Conservation (phyloP, 208 protist genomes). For the Paratrypanosoma confusum region DNA sequence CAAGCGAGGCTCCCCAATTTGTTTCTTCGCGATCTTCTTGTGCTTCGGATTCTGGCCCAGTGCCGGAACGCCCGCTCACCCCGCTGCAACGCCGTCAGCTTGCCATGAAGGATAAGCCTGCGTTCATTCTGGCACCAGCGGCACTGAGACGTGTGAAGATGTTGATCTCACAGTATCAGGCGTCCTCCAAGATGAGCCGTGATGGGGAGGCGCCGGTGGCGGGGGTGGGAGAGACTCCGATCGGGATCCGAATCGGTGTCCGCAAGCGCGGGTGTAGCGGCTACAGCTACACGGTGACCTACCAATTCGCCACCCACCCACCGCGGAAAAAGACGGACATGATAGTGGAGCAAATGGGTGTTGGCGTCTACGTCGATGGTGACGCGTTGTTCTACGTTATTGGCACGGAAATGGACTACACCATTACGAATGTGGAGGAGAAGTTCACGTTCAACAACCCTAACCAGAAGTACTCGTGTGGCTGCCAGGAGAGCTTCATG, state of each 20-base stretch:
- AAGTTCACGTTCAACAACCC: slow-evolving; percentile 97
- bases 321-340: slow-evolving; percentile 21
- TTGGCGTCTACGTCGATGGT: slow-evolving; percentile 89
- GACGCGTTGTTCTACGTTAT: slow-evolving; percentile 95
- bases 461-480: slow-evolving; percentile 93
- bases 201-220: not conserved
- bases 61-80: slow-evolving; percentile 46
- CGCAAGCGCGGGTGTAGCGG: slow-evolving; percentile 92
- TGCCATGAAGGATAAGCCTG: slow-evolving; percentile 65
- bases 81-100: slow-evolving; percentile 76
- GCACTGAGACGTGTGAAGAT: slow-evolving; percentile 72
- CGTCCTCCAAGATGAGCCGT: slow-evolving; percentile 1
- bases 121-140: slow-evolving; percentile 72
- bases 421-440: slow-evolving; percentile 86
- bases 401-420: slow-evolving; percentile 96
- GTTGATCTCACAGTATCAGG: slow-evolving; percentile 39
- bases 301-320: slow-evolving; percentile 29
- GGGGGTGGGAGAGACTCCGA: slow-evolving; percentile 1
- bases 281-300: slow-evolving; percentile 95
- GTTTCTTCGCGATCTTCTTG: slow-evolving; percentile 56
- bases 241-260: slow-evolving; percentile 89
- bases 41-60: slow-evolving; percentile 50
- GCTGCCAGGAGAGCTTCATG: slow-evolving; percentile 96
- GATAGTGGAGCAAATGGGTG: slow-evolving; percentile 84
- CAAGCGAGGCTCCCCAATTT: too few species aligned